Conservation (phyloP, 2,329 filamentous ascomycete genomes). For the Pezicula radicicola region DNA sequence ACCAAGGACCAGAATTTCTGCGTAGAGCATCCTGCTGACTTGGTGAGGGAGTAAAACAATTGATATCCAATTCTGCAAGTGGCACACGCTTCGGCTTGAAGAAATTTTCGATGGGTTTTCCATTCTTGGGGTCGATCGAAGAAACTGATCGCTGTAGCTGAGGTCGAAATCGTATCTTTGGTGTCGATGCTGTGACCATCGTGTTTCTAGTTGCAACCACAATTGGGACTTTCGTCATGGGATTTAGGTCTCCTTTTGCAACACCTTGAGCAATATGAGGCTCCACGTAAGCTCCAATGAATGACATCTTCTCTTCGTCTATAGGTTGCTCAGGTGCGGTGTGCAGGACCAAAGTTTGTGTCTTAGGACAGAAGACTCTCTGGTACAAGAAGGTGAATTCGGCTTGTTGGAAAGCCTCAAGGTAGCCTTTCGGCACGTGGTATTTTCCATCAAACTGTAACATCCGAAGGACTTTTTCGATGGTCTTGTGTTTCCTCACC, state of each 20-base stretch:
- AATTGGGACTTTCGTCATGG: constrained; percentile 73
- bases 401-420: constrained; percentile 78
- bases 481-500: constrained; percentile 83
- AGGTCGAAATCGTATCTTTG: constrained; percentile 13
- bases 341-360: constrained; percentile 70
- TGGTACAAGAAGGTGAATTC: constrained; percentile 93
- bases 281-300: constrained; percentile 73
- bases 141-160: constrained; percentile 19
- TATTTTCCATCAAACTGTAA: constrained; percentile 88
- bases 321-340: constrained; percentile 63
- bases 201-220: constrained; percentile 26
- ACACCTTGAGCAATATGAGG: constrained; percentile 69
- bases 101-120: constrained; percentile 59
- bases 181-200: constrained; percentile 13
- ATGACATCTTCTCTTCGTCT: constrained; percentile 69
- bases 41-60: constrained; percentile 63
- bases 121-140: constrained; percentile 53
- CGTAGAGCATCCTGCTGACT: constrained; percentile 58
- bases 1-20: constrained; percentile 52
- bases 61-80: constrained; percentile 65
- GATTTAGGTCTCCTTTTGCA: constrained; percentile 79
- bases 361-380: constrained; percentile 83
- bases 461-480: constrained; percentile 78
- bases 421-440: constrained; percentile 75
- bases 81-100: constrained; percentile 63